phyloP scores from a whole-genome alignment of 2,329 filamentous ascomycete species.

The Fusarium scirpi region DNA sequence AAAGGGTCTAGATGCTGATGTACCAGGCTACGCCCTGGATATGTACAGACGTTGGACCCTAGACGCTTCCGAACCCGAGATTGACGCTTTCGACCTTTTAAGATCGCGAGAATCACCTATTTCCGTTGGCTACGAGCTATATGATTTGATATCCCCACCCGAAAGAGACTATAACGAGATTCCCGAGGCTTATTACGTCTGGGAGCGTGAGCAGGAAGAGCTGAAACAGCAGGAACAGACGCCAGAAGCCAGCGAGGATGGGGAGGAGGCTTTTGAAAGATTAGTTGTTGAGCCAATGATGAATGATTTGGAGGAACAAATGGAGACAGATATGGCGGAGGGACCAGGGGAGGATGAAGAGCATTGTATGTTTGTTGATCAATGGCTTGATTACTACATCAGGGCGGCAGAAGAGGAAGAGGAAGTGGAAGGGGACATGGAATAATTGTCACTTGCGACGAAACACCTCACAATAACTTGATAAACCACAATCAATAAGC shows the following conservation, averaged over 20 bases:
- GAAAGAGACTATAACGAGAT: too few species aligned
- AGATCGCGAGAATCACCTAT: not conserved
- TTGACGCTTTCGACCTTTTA: not conserved
- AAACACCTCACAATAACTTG: not conserved
- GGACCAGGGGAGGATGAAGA: not conserved
- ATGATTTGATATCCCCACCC: not conserved
- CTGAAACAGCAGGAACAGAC: not conserved
- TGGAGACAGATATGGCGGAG: not conserved
- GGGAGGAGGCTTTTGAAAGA: not conserved
- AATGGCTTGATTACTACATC: not conserved
- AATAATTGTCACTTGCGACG: not conserved
- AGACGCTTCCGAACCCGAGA: not conserved
- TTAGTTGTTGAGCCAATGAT: not conserved
- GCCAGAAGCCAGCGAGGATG: not conserved
- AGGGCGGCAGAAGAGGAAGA: not conserved
- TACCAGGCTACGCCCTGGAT: not conserved
- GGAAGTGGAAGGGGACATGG: not conserved
- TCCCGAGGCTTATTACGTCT: not conserved
- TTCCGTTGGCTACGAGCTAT: not conserved
- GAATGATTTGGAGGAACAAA: not conserved
- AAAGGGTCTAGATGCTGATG: not conserved
- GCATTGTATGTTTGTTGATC: not conserved
- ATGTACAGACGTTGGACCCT: not conserved
- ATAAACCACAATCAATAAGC: not conserved
- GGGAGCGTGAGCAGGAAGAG: not conserved